Conservation (phyloP, 768 basidiomycete genomes). For the Coprinellus aureogranulatus region DNA sequence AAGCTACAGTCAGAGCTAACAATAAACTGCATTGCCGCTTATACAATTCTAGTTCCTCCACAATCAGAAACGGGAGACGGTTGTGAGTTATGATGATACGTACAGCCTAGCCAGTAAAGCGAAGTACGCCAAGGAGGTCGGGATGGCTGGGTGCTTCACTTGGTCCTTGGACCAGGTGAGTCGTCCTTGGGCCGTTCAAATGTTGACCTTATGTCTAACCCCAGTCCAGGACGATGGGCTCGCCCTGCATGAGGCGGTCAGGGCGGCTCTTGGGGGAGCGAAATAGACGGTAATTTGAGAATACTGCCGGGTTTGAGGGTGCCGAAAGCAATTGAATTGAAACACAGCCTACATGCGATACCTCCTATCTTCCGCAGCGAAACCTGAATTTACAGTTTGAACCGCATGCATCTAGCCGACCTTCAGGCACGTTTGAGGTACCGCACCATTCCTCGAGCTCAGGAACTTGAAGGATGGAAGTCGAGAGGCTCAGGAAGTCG, state of each 20-base stretch:
- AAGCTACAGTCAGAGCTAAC: neutral
- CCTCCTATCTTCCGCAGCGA: too few species aligned
- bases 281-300: neutral
- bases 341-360: too few species aligned
- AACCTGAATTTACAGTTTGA: too few species aligned
- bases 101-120: neutral
- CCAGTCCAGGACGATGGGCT: slow-evolving; percentile 39
- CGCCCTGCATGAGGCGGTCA: slow-evolving; percentile 43
- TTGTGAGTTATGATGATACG: neutral
- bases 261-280: slow-evolving; percentile 27
- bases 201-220: too few species aligned
- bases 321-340: neutral
- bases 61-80: too few species aligned
- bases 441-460: too few species aligned
- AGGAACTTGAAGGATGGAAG: too few species aligned
- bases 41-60: too few species aligned
- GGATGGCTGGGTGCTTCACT: neutral
- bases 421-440: neutral
- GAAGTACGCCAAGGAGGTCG: neutral
- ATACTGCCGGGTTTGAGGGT: neutral
- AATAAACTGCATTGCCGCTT: too few species aligned
- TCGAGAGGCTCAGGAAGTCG: neutral
- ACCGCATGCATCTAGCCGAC: neutral
- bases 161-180: neutral
- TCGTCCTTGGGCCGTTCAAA: too few species aligned